A percentile compares a stretch with the other conserved stretches of the same genome.
Conservation (phyloP, 768 basidiomycete species). For the Obba rivulosa region DNA sequence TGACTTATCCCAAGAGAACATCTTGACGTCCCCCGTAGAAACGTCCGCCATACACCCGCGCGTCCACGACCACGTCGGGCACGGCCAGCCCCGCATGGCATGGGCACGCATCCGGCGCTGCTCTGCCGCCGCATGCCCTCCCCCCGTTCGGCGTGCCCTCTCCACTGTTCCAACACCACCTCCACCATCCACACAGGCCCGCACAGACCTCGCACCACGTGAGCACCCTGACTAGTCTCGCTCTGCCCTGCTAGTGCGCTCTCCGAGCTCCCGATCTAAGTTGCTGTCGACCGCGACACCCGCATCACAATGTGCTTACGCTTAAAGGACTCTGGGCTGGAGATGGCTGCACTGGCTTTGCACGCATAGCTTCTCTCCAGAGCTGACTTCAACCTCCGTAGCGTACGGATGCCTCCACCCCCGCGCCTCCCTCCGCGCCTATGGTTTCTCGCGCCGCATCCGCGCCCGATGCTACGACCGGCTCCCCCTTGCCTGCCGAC, state of each 20-base stretch:
- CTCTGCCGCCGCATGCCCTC: slow-evolving; percentile 4
- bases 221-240: neutral
- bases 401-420: no score
- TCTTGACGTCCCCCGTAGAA: slow-evolving; percentile 19
- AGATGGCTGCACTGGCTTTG: no score
- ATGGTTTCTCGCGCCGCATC: slow-evolving; percentile 13
- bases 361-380: no score
- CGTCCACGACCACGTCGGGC: slow-evolving; percentile 18
- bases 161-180: slow-evolving; percentile 1
- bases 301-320: no score
- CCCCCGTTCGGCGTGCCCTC: neutral
- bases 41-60: slow-evolving; percentile 15
- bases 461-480: slow-evolving; percentile 8
- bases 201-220: slow-evolving; percentile 7
- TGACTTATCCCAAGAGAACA: no score
- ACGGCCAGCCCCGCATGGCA: slow-evolving; percentile 19
- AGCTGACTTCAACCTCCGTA: no score
- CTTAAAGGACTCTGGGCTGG: no score
- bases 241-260: neutral
- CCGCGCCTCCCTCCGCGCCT: slow-evolving; percentile 13
- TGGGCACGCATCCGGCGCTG: slow-evolving; percentile 6
- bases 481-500: slow-evolving; percentile 5
- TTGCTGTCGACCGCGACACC: neutral
- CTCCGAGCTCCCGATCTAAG: neutral
- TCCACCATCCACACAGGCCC: slow-evolving; percentile 5